Evolutionary conservation across 2,329 filamentous ascomycete species (phyloP).

Genomic region (Ilyonectria destructans): DNA sequence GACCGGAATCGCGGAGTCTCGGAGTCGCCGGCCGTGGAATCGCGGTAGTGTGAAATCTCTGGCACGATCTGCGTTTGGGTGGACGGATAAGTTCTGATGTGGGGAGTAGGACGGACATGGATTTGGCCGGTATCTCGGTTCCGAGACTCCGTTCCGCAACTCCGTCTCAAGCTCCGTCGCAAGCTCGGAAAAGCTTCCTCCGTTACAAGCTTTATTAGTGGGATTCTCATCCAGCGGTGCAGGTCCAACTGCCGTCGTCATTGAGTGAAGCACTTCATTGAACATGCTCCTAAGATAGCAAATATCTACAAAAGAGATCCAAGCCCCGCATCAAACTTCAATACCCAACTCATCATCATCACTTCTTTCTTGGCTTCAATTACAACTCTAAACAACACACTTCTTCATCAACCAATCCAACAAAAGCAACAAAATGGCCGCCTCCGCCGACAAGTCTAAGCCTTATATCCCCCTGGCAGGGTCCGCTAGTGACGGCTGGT

Average conservation of each 20-base stretch:
- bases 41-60: not conserved
- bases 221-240: too few species aligned
- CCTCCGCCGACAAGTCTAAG: slow-evolving; percentile 9
- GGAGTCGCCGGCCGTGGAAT: not conserved
- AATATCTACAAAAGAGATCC: not conserved
- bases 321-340: too few species aligned
- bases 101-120: not conserved
- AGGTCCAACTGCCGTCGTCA: not conserved
- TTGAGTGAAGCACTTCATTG: not conserved
- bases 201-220: too few species aligned
- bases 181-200: not conserved
- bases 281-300: not conserved
- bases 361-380: not conserved
- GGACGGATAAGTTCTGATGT: not conserved
- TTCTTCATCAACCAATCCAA: not conserved
- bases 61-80: not conserved
- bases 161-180: not conserved
- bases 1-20: not conserved
- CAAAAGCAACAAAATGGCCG: slow-evolving; percentile 5
- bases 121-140: not conserved
- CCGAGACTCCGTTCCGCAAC: slow-evolving; percentile 27
- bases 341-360: not conserved
- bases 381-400: not conserved
- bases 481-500: slow-evolving; percentile 61
- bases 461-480: slow-evolving; percentile 56